phyloP scores from a whole-genome alignment of 208 protist genomes.

The Trypanosoma congolense region DNA sequence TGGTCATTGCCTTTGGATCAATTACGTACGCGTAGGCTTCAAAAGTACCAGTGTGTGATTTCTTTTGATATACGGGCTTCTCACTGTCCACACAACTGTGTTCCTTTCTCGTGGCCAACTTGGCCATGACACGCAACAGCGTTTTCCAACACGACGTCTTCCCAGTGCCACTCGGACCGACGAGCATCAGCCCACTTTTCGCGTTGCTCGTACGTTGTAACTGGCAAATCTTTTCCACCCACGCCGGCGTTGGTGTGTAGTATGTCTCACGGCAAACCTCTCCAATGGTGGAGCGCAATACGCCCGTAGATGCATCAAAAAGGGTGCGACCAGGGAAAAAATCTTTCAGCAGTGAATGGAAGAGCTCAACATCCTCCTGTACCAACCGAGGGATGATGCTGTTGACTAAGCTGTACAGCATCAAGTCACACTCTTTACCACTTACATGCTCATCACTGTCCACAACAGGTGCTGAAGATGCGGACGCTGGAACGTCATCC shows the following conservation, averaged over 20 bases:
- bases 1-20: conserved; percentile 98
- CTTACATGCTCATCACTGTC: background rate
- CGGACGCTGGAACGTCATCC: background rate
- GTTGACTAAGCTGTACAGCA: conserved; percentile 92
- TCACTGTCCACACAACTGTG: conserved; percentile 78
- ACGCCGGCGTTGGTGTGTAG: conserved; percentile 61
- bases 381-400: conserved; percentile 98
- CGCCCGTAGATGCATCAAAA: conserved; percentile 31
- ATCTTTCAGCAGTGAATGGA: conserved; percentile 93
- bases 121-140: conserved; percentile 92
- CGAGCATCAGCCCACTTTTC: conserved; percentile 99
- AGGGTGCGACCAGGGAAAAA: conserved; percentile 94
- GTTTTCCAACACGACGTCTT: conserved; percentile 96
- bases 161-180: conserved; percentile 96
- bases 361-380: conserved; percentile 92
- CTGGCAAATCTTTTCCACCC: conserved; percentile 97
- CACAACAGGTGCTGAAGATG: background rate
- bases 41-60: conserved; percentile 17
- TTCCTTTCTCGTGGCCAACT: conserved; percentile 42
- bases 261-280: conserved; percentile 76
- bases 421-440: conserved; percentile 81
- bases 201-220: conserved; percentile 96
- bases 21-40: conserved; percentile 93
- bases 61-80: conserved; percentile 75
- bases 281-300: conserved; percentile 69